Percentiles rank a stretch among this genome's conserved stretches.
Evolutionary conservation across 2,329 filamentous ascomycete genomes (phyloP).

Genomic region (Epichloe glyceriae): DNA sequence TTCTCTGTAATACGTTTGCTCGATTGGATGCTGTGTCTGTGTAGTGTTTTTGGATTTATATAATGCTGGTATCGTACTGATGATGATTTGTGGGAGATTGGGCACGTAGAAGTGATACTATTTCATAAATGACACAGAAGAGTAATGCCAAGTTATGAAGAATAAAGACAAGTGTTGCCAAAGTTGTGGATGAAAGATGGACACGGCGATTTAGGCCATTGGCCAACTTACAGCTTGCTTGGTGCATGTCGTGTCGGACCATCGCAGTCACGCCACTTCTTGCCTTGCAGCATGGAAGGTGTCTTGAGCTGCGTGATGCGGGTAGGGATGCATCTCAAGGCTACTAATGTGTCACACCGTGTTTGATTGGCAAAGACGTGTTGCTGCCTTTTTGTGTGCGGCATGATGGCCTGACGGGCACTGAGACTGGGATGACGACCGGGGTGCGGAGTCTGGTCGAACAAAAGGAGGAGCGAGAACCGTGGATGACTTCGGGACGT

Average conservation of each 20-base stretch:
- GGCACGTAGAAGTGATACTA: no score
- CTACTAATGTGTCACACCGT: background rate
- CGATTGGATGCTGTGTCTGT: background rate
- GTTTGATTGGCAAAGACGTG: background rate
- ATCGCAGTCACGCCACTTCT: background rate
- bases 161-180: no score
- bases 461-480: no score
- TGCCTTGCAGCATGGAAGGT: background rate
- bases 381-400: background rate
- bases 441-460: background rate
- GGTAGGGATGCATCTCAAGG: background rate
- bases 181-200: no score
- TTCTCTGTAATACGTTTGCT: constrained; percentile 11
- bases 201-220: no score
- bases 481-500: background rate
- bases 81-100: background rate
- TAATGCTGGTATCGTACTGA: background rate
- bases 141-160: no score
- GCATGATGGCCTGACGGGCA: background rate
- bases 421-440: background rate
- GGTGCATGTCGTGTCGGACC: background rate
- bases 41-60: background rate
- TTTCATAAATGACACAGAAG: no score
- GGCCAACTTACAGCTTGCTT: no score
- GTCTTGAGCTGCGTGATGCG: background rate